These are phyloP conservation scores for Tylopilus felleus DNA, from an alignment of 768 basidiomycete species.

Conservation along the genomic window DNA sequence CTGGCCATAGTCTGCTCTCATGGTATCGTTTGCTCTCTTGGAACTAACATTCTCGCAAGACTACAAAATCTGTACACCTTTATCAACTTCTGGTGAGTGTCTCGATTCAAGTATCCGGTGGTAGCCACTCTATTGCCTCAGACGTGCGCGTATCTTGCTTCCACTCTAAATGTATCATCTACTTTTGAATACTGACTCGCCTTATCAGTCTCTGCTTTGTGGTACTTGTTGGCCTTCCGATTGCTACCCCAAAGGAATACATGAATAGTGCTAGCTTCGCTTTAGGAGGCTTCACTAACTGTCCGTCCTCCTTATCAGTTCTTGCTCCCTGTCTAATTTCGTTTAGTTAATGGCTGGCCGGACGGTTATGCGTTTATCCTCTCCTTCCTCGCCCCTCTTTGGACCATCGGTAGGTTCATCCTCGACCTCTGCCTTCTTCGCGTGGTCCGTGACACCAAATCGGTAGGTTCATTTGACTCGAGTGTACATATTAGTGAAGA, in stretches of 20 bases:
- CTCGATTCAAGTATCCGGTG: not conserved
- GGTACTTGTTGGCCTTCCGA: slow-evolving; percentile 62
- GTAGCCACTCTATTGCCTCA: no score
- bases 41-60: slow-evolving; percentile 61
- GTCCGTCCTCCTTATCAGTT: slow-evolving; percentile 30
- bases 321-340: not conserved
- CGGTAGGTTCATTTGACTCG: slow-evolving; percentile 45
- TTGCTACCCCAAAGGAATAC: slow-evolving; percentile 54
- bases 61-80: slow-evolving; percentile 67
- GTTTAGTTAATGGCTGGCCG: slow-evolving; percentile 41
- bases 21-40: slow-evolving; percentile 63
- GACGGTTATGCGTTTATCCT: slow-evolving; percentile 49
- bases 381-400: slow-evolving; percentile 49
- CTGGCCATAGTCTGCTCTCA: slow-evolving; percentile 58
- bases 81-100: slow-evolving; percentile 63
- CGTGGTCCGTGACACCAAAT: not conserved
- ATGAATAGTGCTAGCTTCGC: slow-evolving; percentile 61
- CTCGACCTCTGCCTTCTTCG: not conserved
- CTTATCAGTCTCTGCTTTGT: slow-evolving; percentile 17
- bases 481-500: slow-evolving; percentile 55
- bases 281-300: slow-evolving; percentile 57
- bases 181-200: not conserved
- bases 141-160: not conserved
- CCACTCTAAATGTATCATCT: no score
- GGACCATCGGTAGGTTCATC: slow-evolving; percentile 39